A percentile compares a stretch with the other conserved stretches of the same genome.
phyloP scores from a whole-genome alignment of 371 early-diverging fungal genomes.

The Syncephalastrum sp. region DNA sequence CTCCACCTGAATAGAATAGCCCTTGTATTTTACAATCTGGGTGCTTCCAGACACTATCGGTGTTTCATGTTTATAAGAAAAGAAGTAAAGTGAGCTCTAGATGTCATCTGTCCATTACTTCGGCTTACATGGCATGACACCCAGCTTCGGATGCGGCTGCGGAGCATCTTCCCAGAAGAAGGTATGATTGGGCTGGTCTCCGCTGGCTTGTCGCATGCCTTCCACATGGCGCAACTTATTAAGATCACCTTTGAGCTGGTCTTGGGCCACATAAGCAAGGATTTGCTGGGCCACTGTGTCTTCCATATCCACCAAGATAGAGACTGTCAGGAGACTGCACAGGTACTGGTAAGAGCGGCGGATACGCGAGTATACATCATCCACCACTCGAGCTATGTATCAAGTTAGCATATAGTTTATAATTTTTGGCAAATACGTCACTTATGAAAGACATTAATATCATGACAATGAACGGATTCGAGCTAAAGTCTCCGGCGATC shows the following conservation, averaged over 20 bases:
- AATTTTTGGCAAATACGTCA: too few species aligned
- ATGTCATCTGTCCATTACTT: background rate
- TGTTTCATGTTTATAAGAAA: background rate
- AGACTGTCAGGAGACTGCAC: background rate
- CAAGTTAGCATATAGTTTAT: background rate
- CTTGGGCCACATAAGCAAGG: background rate
- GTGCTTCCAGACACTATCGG: background rate
- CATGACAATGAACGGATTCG: background rate
- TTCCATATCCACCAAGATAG: background rate
- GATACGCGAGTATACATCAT: background rate
- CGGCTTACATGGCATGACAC: conserved; percentile 4
- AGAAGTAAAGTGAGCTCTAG: background rate
- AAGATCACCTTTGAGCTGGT: conserved; percentile 3
- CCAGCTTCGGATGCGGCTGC: conserved; percentile 2
- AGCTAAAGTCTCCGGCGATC: background rate
- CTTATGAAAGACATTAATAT: background rate
- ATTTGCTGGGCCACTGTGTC: background rate
- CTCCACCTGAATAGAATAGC: conserved; percentile 1
- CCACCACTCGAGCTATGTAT: conserved; percentile 1
- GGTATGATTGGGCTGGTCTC: background rate
- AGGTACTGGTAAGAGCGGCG: background rate
- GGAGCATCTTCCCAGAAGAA: background rate
- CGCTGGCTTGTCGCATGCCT: background rate
- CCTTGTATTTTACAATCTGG: background rate
- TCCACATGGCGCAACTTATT: conserved; percentile 5